phyloP scores from a whole-genome alignment of 805 yeast species.

The Martiniozyma abietophila region DNA sequence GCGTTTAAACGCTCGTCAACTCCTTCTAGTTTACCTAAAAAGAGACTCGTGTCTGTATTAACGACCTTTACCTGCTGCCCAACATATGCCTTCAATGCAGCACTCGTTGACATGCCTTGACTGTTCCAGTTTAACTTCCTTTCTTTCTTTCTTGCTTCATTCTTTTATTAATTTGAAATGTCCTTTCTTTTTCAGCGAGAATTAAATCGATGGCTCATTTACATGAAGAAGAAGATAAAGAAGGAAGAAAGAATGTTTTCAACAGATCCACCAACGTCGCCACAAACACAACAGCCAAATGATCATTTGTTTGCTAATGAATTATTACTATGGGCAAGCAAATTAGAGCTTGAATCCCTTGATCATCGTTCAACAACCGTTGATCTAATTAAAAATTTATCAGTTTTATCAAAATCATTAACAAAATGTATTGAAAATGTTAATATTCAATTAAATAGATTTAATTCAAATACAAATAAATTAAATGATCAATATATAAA shows the following conservation, averaged over 20 bases:
- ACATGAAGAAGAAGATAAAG: constrained; percentile 16
- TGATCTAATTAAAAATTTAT: constrained; percentile 9
- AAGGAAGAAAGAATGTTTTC: constrained; percentile 1
- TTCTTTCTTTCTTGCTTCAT: too few relatives aligned
- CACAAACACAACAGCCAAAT: too few relatives aligned
- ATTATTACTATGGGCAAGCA: constrained; percentile 38
- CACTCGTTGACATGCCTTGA: too few relatives aligned
- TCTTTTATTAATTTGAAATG: too few relatives aligned
- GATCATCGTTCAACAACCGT: constrained; percentile 30
- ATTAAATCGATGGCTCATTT: too few relatives aligned
- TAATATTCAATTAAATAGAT: constrained; percentile 3
- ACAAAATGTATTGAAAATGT: constrained; percentile 5
- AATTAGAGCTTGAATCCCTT: constrained; percentile 39
- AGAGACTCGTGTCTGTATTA: constrained; percentile 47
- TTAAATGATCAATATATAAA: too few relatives aligned
- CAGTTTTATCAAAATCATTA: constrained; percentile 11
- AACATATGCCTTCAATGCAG: constrained; percentile 7
- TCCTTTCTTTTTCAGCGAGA: too few relatives aligned
- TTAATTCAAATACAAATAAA: constrained; percentile 8
- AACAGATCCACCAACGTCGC: too few relatives aligned
- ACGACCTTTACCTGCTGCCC: constrained; percentile 40
- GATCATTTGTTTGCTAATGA: constrained; percentile 18
- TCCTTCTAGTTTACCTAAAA: constrained; percentile 44
- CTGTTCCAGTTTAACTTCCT: too few relatives aligned
- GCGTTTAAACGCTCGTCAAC: constrained; percentile 59